Conservation (phyloP, 805 yeast genomes). For the Maudiozyma saulgeensis region DNA sequence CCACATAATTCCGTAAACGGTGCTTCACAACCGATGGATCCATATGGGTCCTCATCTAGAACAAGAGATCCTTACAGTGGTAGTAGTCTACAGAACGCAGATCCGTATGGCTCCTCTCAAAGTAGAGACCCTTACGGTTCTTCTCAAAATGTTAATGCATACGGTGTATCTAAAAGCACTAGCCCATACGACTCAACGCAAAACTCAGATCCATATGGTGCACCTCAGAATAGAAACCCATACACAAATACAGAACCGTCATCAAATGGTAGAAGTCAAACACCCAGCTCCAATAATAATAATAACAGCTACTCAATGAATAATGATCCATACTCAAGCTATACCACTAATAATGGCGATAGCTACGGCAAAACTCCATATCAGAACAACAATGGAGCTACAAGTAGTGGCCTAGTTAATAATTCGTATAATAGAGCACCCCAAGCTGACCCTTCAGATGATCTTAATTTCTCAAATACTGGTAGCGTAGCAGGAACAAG, state of each 20-base stretch:
- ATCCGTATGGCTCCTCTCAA: neutral
- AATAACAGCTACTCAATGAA: neutral
- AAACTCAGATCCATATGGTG: neutral
- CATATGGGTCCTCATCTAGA: neutral
- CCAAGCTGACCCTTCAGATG: neutral
- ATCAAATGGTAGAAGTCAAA: neutral
- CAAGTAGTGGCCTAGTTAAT: neutral
- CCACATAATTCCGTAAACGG: constrained; percentile 1
- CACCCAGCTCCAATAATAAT: neutral
- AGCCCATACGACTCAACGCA: neutral
- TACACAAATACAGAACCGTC: neutral
- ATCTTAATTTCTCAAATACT: neutral
- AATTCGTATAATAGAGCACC: neutral
- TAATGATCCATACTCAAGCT: neutral
- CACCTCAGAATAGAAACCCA: neutral
- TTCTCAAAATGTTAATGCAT: neutral
- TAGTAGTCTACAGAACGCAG: neutral
- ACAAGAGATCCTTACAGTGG: neutral
- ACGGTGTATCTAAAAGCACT: neutral
- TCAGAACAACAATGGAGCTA: neutral
- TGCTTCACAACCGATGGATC: neutral
- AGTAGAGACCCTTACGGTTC: neutral
- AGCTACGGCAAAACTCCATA: neutral
- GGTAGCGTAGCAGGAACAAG: neutral
- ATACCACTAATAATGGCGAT: neutral